Percentiles rank a stretch among this genome's conserved stretches.
These are phyloP conservation scores for Diaporthe eres DNA, from an alignment of 2,329 filamentous ascomycete genomes.

Conservation along the genomic window DNA sequence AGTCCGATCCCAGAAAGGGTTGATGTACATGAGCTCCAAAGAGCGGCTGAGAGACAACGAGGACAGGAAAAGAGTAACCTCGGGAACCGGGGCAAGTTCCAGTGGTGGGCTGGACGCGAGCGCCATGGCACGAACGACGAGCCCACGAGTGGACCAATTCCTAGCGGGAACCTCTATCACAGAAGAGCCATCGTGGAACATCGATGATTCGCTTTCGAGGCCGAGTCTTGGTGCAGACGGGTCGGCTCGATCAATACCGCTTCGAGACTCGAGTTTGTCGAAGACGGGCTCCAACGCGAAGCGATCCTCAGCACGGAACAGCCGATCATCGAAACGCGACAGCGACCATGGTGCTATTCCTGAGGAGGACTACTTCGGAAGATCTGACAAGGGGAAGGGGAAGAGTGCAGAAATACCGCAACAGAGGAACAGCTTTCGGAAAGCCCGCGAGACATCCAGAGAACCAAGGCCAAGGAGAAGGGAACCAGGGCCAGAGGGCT, in stretches of 20 bases:
- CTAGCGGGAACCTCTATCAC: constrained; percentile 68
- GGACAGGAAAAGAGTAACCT: constrained; percentile 70
- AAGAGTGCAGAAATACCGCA: constrained; percentile 5
- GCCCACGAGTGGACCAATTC: constrained; percentile 61
- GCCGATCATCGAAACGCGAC: constrained; percentile 63
- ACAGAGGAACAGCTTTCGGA: constrained; percentile 10
- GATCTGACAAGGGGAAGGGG: constrained; percentile 13
- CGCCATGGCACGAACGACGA: constrained; percentile 36
- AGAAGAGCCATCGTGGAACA: constrained; percentile 62
- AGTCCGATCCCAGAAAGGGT: constrained; percentile 66
- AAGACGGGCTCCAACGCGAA: constrained; percentile 68
- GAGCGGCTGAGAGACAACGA: constrained; percentile 76
- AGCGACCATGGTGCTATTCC: constrained; percentile 60
- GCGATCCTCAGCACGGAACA: constrained; percentile 65
- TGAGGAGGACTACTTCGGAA: constrained; percentile 55
- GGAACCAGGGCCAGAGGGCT: constrained; percentile 37
- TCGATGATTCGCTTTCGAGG: constrained; percentile 46
- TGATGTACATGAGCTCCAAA: constrained; percentile 82
- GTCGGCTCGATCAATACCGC: constrained; percentile 69
- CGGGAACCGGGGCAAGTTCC: constrained; percentile 56
- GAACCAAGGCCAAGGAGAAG: constrained; percentile 31
- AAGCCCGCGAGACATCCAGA: constrained; percentile 10
- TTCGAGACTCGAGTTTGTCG: constrained; percentile 77
- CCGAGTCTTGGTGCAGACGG: constrained; percentile 49
- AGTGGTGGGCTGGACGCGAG: constrained; percentile 53